phyloP scores from a whole-genome alignment of 2,329 filamentous ascomycete species.

The Cordyceps fumosorosea region DNA sequence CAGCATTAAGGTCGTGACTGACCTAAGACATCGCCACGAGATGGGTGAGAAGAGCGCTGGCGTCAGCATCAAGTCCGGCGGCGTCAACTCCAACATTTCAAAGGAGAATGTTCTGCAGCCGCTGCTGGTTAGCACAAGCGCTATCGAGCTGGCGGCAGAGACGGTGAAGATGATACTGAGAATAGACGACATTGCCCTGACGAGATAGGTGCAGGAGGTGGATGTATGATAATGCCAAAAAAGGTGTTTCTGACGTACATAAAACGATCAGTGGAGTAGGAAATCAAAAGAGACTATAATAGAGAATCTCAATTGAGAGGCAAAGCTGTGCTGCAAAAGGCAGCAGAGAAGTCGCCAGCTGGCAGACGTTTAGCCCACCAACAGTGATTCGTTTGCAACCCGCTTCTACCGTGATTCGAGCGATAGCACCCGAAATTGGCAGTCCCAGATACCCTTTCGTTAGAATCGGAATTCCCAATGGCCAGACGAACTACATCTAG shows the following conservation, averaged over 20 bases:
- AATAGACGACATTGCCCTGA: constrained; percentile 61
- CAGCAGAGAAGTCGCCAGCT: not conserved
- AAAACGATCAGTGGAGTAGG: not conserved
- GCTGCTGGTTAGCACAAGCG: constrained; percentile 91
- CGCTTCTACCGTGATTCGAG: not conserved
- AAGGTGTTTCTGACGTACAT: constrained; percentile 12
- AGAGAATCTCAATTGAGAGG: not conserved
- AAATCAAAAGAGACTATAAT: constrained; percentile 12
- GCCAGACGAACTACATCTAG: not conserved
- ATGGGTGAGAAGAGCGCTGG: constrained; percentile 93
- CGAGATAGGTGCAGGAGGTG: constrained; percentile 39
- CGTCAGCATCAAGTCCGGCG: constrained; percentile 95
- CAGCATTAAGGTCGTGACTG: constrained; percentile 97
- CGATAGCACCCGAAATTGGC: no score
- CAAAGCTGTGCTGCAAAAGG: not conserved
- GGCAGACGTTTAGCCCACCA: not conserved
- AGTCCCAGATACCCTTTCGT: not conserved
- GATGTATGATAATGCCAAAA: constrained; percentile 32
- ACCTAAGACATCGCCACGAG: constrained; percentile 88
- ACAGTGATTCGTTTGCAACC: not conserved
- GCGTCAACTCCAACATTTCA: constrained; percentile 93
- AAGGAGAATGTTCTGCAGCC: constrained; percentile 97
- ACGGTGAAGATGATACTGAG: constrained; percentile 90
- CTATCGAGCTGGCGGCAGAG: constrained; percentile 93
- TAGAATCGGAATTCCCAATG: not conserved